Percentiles rank a stretch among this genome's conserved stretches.
phyloP scores from a whole-genome alignment of 331 rosid genomes.

The Malus hybrid region DNA sequence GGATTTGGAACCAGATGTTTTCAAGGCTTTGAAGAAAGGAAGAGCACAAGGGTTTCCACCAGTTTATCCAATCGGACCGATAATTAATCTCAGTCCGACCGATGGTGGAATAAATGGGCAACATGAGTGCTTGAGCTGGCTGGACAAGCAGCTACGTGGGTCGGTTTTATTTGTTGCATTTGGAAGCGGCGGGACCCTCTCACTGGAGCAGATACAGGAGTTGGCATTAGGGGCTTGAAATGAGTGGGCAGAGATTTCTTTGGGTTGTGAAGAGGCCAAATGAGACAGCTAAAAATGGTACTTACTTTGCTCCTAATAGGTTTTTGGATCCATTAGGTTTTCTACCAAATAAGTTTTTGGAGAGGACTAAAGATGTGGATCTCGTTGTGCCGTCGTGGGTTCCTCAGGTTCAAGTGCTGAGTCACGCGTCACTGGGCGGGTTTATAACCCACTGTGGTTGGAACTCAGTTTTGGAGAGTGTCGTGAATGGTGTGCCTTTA shows the following conservation, averaged over 20 bases:
- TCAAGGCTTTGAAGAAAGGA: conserved; percentile 2
- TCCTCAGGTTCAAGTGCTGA: too few relatives aligned
- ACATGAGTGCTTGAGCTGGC: conserved; percentile 9
- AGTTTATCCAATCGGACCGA: conserved; percentile 16
- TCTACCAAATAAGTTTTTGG: too few relatives aligned
- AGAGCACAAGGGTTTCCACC: neutral
- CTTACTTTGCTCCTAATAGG: neutral
- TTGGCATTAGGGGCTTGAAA: conserved; percentile 12
- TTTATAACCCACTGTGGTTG: too few relatives aligned
- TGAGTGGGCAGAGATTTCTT: conserved; percentile 10
- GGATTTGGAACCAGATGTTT: conserved; percentile 2
- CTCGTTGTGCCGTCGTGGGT: too few relatives aligned
- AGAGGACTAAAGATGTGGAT: too few relatives aligned
- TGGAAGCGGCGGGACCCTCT: conserved; percentile 17
- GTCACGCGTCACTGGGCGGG: too few relatives aligned
- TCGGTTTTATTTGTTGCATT: conserved; percentile 10
- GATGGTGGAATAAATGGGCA: neutral
- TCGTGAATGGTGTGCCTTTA: too few relatives aligned
- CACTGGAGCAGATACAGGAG: neutral
- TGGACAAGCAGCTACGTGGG: conserved; percentile 7
- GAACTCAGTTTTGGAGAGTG: too few relatives aligned
- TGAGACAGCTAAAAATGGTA: neutral
- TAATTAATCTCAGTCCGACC: neutral
- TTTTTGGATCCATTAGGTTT: neutral
- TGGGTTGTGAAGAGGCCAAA: conserved; percentile 15